Evolutionary conservation across 306 rosid genomes (phyloP).

Genomic region (Vigna angularis): DNA sequence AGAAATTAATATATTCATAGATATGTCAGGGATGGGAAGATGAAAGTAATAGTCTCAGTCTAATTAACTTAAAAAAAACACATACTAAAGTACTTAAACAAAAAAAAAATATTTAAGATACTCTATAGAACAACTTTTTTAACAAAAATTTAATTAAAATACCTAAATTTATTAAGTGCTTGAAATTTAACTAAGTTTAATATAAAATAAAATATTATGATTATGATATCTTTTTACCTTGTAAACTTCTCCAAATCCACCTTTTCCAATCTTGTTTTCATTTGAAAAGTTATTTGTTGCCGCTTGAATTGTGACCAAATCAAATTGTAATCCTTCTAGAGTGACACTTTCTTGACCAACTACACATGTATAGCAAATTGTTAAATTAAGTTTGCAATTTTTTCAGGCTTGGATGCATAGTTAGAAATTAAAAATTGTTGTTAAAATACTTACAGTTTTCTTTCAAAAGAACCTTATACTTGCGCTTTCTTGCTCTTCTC

Average conservation of each 20-base stretch:
- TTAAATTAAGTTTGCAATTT: background rate
- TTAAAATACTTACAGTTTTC: background rate
- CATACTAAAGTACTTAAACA: too few species aligned
- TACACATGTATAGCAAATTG: background rate
- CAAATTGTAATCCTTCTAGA: background rate
- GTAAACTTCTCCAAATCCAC: slow-evolving; percentile 16
- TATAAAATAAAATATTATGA: background rate
- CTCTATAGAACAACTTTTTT: too few species aligned
- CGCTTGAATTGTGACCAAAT: background rate
- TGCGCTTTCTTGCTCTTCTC: slow-evolving; percentile 2
- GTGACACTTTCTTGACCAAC: slow-evolving; percentile 11
- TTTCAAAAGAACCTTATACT: background rate
- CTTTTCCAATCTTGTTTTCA: background rate
- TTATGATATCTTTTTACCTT: background rate
- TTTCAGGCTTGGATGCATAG: background rate
- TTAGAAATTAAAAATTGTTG: background rate
- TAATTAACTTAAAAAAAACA: too few species aligned
- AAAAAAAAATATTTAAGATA: too few species aligned
- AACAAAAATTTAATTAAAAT: too few species aligned
- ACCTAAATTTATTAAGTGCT: too few species aligned
- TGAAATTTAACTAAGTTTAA: too few species aligned
- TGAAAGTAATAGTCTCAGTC: too few species aligned
- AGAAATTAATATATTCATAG: too few species aligned
- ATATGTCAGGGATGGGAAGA: too few species aligned
- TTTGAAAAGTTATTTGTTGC: slow-evolving; percentile 1